Conservation (phyloP, 805 yeast genomes). For the Candida xyloterini region DNA sequence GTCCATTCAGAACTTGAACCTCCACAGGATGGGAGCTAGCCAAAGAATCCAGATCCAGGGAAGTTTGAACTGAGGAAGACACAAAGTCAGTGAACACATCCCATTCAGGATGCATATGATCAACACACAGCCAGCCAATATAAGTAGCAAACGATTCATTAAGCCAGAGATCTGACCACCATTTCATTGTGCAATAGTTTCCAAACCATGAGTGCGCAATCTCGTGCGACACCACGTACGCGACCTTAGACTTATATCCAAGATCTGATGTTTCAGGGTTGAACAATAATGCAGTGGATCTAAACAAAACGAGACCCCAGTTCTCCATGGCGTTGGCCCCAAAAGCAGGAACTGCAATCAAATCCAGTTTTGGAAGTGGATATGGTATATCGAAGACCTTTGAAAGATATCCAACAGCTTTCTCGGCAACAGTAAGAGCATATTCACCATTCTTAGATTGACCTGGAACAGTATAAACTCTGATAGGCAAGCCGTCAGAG, state of each 20-base stretch:
- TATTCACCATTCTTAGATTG: conserved; percentile 43
- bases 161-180: conserved; percentile 93
- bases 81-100: conserved; percentile 61
- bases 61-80: conserved; percentile 48
- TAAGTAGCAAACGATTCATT: conserved; percentile 91
- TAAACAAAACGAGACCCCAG: conserved; percentile 78
- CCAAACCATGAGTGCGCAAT: conserved; percentile 94
- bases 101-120: conserved; percentile 76
- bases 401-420: conserved; percentile 49
- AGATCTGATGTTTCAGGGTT: conserved; percentile 46
- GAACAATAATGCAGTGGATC: conserved; percentile 54
- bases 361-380: conserved; percentile 80
- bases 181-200: conserved; percentile 82
- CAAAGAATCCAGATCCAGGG: conserved; percentile 54
- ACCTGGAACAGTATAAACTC: conserved; percentile 53
- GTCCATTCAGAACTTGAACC: conserved; percentile 75
- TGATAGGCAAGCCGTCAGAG: conserved; percentile 45
- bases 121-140: conserved; percentile 71
- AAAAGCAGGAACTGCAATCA: conserved; percentile 75
- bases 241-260: conserved; percentile 63
- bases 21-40: conserved; percentile 76
- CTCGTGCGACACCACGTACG: conserved; percentile 82
- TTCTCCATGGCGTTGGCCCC: conserved; percentile 91
- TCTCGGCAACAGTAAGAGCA: conserved; percentile 47
- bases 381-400: conserved; percentile 50